These are phyloP conservation scores for Soucietia sequanensis DNA, from an alignment of 805 yeast genomes.

Conservation along the genomic window DNA sequence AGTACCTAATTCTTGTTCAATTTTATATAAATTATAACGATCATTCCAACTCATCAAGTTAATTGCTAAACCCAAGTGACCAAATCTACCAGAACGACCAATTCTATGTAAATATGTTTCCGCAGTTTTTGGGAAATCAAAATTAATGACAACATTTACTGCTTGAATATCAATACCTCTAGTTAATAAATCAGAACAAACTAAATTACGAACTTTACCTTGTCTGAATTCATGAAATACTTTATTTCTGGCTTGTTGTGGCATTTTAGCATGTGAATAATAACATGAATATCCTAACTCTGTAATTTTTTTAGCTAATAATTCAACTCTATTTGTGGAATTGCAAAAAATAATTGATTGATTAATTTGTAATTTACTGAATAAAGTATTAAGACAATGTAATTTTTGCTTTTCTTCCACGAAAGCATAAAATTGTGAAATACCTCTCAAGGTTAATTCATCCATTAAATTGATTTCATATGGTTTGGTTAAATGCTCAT, in stretches of 20 bases:
- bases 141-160: slow-evolving; percentile 95
- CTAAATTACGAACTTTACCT: slow-evolving; percentile 95
- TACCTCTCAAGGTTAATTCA: slow-evolving; percentile 92
- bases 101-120: slow-evolving; percentile 97
- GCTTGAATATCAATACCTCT: slow-evolving; percentile 99
- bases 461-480: slow-evolving; percentile 97
- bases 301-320: slow-evolving; percentile 92
- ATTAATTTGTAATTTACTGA: slow-evolving; percentile 90
- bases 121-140: slow-evolving; percentile 97
- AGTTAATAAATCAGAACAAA: slow-evolving; percentile 92
- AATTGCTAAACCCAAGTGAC: slow-evolving; percentile 96
- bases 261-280: slow-evolving; percentile 97
- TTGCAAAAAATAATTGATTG: slow-evolving; percentile 97
- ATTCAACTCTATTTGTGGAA: slow-evolving; percentile 93
- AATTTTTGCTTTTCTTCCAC: slow-evolving; percentile 95
- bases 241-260: slow-evolving; percentile 93
- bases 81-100: slow-evolving; percentile 98
- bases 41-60: slow-evolving; percentile 97
- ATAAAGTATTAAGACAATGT: slow-evolving; percentile 92
- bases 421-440: slow-evolving; percentile 97
- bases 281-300: slow-evolving; percentile 96
- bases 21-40: slow-evolving; percentile 86
- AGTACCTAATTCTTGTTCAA: slow-evolving; percentile 96
- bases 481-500: slow-evolving; percentile 83
- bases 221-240: slow-evolving; percentile 99